phyloP scores from a whole-genome alignment of 1,139 yeast species.

The Zygoascus sp. region DNA sequence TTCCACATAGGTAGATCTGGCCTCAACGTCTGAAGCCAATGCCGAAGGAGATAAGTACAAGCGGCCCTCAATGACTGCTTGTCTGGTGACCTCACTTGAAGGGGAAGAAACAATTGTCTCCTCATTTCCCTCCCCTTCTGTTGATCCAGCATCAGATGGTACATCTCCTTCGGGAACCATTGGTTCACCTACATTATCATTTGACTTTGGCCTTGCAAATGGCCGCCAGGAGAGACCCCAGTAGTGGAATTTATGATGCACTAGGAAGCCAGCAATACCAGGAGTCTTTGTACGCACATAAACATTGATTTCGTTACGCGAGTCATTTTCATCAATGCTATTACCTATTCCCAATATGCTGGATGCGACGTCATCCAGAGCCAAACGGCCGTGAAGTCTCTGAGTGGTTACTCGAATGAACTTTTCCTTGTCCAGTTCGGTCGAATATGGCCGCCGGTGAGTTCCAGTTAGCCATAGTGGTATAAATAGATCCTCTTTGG shows the following conservation, averaged over 20 bases:
- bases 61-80: conserved; percentile 24
- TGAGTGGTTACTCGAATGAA: conserved; percentile 18
- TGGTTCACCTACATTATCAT: conserved; percentile 1
- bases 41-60: conserved; percentile 14
- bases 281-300: conserved; percentile 21
- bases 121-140: conserved; percentile 7
- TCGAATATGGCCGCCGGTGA: conserved; percentile 20
- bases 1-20: conserved; percentile 16
- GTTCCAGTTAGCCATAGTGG: conserved; percentile 24
- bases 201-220: conserved; percentile 11
- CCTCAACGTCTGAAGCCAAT: conserved; percentile 6
- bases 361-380: conserved; percentile 25
- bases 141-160: conserved; percentile 16
- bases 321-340: conserved; percentile 12
- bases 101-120: conserved; percentile 14
- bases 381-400: conserved; percentile 21
- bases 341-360: conserved; percentile 21
- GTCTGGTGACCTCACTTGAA: conserved; percentile 8
- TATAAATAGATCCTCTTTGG: conserved; percentile 22
- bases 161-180: conserved; percentile 20
- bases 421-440: conserved; percentile 21
- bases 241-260: background rate
- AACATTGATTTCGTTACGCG: conserved; percentile 13
- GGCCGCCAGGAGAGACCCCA: conserved; percentile 12
- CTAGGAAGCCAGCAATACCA: conserved; percentile 13